These are phyloP conservation scores for Gastrolobium villosum DNA, from an alignment of 306 rosid species.

Conservation along the genomic window DNA sequence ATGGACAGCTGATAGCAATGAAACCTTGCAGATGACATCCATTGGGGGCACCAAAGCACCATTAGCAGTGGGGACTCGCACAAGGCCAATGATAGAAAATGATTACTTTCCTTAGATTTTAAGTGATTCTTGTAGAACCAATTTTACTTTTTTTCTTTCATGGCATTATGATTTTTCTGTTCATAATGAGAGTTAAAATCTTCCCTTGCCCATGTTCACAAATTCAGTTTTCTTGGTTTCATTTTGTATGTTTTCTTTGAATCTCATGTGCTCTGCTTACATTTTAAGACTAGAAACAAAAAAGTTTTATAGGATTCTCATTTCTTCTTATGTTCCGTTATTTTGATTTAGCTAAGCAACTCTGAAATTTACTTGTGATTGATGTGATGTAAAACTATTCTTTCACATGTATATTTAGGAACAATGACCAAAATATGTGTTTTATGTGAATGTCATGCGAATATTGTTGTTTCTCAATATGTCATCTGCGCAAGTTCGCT, in stretches of 20 bases:
- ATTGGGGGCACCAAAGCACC: conserved; percentile 69
- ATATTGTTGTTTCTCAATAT: no score
- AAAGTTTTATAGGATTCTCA: background rate
- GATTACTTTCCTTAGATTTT: conserved; percentile 65
- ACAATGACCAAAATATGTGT: no score
- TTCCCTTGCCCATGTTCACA: conserved; percentile 3
- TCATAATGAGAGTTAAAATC: conserved; percentile 43
- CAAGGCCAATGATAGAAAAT: conserved; percentile 66
- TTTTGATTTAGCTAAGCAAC: conserved; percentile 12
- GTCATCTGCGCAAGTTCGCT: no score
- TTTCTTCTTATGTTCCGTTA: background rate
- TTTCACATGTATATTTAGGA: background rate
- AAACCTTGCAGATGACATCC: conserved; percentile 54
- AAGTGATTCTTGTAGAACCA: conserved; percentile 28
- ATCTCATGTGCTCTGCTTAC: conserved; percentile 18
- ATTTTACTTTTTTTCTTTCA: background rate
- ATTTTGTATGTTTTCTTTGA: conserved; percentile 37
- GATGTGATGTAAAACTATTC: background rate
- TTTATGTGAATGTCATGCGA: no score
- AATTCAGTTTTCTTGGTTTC: conserved; percentile 43
- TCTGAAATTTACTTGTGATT: conserved; percentile 6
- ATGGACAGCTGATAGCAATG: conserved; percentile 54
- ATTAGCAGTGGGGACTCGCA: conserved; percentile 64
- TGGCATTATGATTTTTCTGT: conserved; percentile 41
- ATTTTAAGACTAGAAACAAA: background rate